Evolutionary conservation across 225 moss, liverwort and hornwort genomes (phyloP).

Genomic region (Anthoceros angustus): DNA sequence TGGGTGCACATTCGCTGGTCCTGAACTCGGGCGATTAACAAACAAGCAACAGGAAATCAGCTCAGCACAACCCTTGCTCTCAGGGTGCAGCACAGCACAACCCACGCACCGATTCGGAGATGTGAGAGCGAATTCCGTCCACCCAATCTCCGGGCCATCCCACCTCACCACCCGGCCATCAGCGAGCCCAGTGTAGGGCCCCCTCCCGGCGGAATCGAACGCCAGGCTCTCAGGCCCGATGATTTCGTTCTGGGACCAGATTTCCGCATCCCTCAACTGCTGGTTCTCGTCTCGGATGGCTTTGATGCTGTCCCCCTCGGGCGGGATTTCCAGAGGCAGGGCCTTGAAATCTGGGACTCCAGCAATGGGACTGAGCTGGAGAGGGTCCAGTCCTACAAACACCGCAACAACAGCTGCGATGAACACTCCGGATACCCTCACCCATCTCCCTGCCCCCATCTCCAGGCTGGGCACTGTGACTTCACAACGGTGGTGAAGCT

Average conservation of each 20-base stretch:
- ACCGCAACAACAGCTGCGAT: neutral
- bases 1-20: neutral
- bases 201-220: neutral
- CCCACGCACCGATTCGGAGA: conserved; percentile 1
- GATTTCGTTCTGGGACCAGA: neutral
- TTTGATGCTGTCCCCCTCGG: neutral
- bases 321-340: neutral
- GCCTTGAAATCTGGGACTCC: neutral
- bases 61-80: neutral
- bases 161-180: conserved; percentile 2
- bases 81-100: neutral
- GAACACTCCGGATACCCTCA: neutral
- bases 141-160: neutral
- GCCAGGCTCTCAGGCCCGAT: conserved; percentile 2
- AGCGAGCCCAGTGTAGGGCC: neutral
- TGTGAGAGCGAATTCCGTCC: neutral
- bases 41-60: neutral
- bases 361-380: neutral
- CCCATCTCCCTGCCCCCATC: too few species aligned
- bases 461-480: too few species aligned
- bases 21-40: neutral
- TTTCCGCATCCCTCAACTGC: neutral
- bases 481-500: too few species aligned
- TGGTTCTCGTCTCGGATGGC: neutral
- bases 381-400: neutral